Evolutionary conservation across 257 asterid genomes (phyloP).

Genomic region (Forsythia suspensa): DNA sequence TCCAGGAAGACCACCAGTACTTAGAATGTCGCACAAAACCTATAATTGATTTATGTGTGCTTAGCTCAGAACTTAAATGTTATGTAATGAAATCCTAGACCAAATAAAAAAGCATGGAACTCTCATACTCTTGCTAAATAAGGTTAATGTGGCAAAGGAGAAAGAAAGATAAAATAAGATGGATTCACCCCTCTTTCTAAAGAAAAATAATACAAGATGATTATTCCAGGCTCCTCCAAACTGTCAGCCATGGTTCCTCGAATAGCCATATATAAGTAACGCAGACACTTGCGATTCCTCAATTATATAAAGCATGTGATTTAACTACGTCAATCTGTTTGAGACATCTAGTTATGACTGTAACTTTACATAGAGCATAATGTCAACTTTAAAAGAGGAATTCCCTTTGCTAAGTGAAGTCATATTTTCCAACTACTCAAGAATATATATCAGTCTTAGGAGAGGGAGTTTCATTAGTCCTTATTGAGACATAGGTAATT

Average conservation of each 20-base stretch:
- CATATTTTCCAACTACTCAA: neutral
- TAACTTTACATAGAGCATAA: neutral
- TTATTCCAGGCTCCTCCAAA: neutral
- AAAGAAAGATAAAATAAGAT: neutral
- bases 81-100: constrained; percentile 11
- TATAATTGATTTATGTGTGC: constrained; percentile 30
- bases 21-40: constrained; percentile 91
- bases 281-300: neutral
- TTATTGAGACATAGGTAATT: neutral
- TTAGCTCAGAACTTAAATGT: constrained; percentile 16
- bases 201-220: neutral
- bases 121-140: neutral
- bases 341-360: neutral
- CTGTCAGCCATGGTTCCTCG: neutral
- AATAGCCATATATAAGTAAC: neutral
- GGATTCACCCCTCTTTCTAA: neutral
- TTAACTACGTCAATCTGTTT: neutral
- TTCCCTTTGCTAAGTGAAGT: neutral
- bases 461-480: neutral
- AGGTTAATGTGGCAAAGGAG: neutral
- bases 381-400: neutral
- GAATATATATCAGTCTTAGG: neutral
- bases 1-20: constrained; percentile 97
- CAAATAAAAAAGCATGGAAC: constrained; percentile 8
- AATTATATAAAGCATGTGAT: neutral